Evolutionary conservation across 345 rosid species (phyloP).

Genomic region (Eutrema yunnanense): DNA sequence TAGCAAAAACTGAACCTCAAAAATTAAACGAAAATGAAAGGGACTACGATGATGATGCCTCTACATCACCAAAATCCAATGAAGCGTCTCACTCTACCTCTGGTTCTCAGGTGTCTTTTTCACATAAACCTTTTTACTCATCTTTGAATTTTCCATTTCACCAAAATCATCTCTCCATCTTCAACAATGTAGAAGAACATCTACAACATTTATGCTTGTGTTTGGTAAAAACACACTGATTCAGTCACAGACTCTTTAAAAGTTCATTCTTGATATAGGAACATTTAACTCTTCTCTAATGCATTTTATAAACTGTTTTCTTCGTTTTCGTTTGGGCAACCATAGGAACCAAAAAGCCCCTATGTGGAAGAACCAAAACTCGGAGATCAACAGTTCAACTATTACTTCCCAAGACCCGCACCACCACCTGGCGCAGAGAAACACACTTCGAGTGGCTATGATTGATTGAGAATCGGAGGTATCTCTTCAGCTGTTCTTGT

Average conservation of each 20-base stretch:
- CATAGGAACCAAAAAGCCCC: constrained; percentile 44
- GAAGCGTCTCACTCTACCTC: constrained; percentile 42
- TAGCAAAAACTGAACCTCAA: constrained; percentile 29
- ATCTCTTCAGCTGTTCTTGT: not conserved
- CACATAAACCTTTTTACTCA: not conserved
- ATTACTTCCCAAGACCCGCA: constrained; percentile 55
- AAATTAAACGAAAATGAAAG: constrained; percentile 52
- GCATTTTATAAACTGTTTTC: constrained; percentile 1
- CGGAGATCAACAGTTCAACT: constrained; percentile 30
- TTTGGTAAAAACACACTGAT: not conserved
- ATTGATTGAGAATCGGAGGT: constrained; percentile 20
- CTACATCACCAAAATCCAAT: constrained; percentile 43
- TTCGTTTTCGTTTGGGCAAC: not conserved
- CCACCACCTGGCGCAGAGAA: constrained; percentile 74
- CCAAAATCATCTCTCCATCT: not conserved
- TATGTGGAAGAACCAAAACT: constrained; percentile 70
- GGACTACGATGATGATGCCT: constrained; percentile 32
- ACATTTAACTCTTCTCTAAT: not conserved
- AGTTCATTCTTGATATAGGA: not conserved
- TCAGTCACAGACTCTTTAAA: not conserved
- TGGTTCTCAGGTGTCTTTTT: constrained; percentile 51
- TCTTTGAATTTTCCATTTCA: too few species aligned
- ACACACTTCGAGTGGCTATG: constrained; percentile 39
- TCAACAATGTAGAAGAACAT: not conserved
- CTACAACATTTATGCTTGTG: not conserved